A percentile compares a stretch with the other conserved stretches of the same genome.
These are phyloP conservation scores for Pseudocercospora musae DNA, from an alignment of 2,329 filamentous ascomycete species.

Conservation along the genomic window DNA sequence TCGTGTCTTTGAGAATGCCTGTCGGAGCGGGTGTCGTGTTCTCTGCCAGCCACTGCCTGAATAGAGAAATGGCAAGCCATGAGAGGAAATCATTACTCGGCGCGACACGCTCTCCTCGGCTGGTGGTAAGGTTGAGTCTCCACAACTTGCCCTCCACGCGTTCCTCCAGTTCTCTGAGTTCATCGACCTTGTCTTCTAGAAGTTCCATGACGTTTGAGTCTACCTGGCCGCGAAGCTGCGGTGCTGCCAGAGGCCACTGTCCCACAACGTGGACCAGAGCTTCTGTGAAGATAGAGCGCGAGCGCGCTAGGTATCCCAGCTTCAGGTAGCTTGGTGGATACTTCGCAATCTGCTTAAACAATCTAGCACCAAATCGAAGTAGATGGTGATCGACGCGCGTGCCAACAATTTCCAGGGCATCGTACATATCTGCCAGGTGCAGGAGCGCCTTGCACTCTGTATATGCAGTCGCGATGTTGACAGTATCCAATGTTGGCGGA, in stretches of 20 bases:
- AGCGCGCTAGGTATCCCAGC: slow-evolving; percentile 79
- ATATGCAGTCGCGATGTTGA: slow-evolving; percentile 90
- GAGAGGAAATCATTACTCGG: slow-evolving; percentile 79
- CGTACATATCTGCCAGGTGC: slow-evolving; percentile 88
- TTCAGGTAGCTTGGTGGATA: slow-evolving; percentile 91
- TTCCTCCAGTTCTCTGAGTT: slow-evolving; percentile 77
- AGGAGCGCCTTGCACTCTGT: slow-evolving; percentile 90
- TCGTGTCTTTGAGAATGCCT: slow-evolving; percentile 45
- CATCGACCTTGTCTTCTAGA: slow-evolving; percentile 92
- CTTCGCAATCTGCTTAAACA: slow-evolving; percentile 96
- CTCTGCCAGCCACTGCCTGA: slow-evolving; percentile 90
- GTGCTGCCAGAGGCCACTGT: slow-evolving; percentile 81
- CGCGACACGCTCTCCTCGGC: slow-evolving; percentile 75
- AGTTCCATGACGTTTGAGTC: slow-evolving; percentile 77
- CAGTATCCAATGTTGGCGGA: slow-evolving; percentile 71
- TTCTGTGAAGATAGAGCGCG: slow-evolving; percentile 71
- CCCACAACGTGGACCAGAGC: slow-evolving; percentile 91
- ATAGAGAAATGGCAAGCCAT: slow-evolving; percentile 83
- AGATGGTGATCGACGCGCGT: slow-evolving; percentile 91
- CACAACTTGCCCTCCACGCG: slow-evolving; percentile 80
- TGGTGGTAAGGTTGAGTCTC: slow-evolving; percentile 73
- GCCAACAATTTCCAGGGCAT: slow-evolving; percentile 81
- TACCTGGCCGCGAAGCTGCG: slow-evolving; percentile 70
- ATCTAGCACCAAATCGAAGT: slow-evolving; percentile 80
- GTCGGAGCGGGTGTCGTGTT: slow-evolving; percentile 72